A percentile compares a stretch with the other conserved stretches of the same genome.
These are phyloP conservation scores for Solanum appendiculatum DNA, from an alignment of 257 asterid genomes.

Conservation along the genomic window DNA sequence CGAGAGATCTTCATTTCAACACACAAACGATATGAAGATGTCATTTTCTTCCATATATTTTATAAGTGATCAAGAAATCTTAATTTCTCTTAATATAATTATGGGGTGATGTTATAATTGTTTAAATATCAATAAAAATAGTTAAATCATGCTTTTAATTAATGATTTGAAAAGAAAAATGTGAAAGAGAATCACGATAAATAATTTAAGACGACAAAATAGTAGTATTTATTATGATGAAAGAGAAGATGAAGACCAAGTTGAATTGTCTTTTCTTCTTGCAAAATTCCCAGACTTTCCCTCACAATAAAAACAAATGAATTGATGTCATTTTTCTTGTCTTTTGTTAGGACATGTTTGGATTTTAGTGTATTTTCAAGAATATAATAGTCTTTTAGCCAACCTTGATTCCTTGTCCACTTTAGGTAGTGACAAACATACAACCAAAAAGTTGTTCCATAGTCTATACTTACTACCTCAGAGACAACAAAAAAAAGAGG, in stretches of 20 bases:
- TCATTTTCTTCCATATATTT: accelerated
- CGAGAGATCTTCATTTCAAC: no score
- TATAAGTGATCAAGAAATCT: no score
- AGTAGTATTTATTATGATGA: background rate
- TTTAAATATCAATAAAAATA: background rate
- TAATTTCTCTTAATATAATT: background rate
- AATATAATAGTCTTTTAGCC: background rate
- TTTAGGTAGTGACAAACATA: background rate
- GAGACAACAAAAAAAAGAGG: background rate
- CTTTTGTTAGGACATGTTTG: slow-evolving; percentile 1
- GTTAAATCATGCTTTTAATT: background rate
- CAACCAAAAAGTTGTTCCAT: background rate
- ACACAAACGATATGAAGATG: no score
- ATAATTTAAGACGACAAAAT: background rate
- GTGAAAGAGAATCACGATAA: accelerated
- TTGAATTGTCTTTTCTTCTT: background rate
- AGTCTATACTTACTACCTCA: background rate
- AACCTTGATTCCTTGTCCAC: slow-evolving; percentile 1
- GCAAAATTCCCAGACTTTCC: background rate
- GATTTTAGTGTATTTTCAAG: background rate
- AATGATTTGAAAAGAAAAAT: accelerated
- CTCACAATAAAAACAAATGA: background rate
- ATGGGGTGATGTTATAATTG: background rate
- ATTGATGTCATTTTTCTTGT: background rate
- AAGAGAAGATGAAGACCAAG: background rate